Conservation (phyloP, 352 stramenopile genomes). For the Thalassiosira ordinaria region DNA sequence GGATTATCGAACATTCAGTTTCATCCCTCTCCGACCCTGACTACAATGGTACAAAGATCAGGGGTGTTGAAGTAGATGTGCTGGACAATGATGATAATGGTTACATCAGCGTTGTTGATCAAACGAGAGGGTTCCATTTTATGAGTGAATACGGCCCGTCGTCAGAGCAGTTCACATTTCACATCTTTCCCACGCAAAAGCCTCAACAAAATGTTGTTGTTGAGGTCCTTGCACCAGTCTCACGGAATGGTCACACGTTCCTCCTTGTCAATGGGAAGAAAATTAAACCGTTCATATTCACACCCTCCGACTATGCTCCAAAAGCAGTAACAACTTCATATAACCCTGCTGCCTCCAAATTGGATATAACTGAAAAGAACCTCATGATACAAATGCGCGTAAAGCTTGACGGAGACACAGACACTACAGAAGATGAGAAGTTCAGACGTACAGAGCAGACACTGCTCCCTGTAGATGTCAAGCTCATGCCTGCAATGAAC, state of each 20-base stretch:
- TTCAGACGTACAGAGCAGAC: conserved; percentile 50
- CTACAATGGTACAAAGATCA: conserved; percentile 40
- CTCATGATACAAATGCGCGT: conserved; percentile 45
- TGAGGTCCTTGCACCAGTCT: conserved; percentile 9
- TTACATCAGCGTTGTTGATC: conserved; percentile 47
- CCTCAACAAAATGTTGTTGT: conserved; percentile 32
- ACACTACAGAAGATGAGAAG: conserved; percentile 36
- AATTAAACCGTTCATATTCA: conserved; percentile 31
- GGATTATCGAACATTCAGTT: conserved; percentile 55
- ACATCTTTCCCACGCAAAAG: conserved; percentile 41
- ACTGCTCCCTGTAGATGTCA: conserved; percentile 49
- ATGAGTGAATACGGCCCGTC: conserved; percentile 58
- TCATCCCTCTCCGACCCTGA: conserved; percentile 37
- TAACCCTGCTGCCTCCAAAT: conserved; percentile 29
- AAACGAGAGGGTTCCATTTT: conserved; percentile 39
- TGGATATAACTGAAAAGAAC: conserved; percentile 57
- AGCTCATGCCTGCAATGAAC: conserved; percentile 43
- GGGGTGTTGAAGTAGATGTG: conserved; percentile 48
- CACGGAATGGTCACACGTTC: conserved; percentile 29
- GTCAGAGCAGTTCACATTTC: conserved; percentile 46
- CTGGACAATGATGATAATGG: conserved; percentile 54
- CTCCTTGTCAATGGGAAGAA: conserved; percentile 40
- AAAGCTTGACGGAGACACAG: conserved; percentile 34
- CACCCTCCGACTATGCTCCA: conserved; percentile 17
- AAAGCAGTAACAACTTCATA: conserved; percentile 42